Evolutionary conservation across 495 filamentous ascomycete species (phyloP).

Genomic region (Aspergillus steynii): DNA sequence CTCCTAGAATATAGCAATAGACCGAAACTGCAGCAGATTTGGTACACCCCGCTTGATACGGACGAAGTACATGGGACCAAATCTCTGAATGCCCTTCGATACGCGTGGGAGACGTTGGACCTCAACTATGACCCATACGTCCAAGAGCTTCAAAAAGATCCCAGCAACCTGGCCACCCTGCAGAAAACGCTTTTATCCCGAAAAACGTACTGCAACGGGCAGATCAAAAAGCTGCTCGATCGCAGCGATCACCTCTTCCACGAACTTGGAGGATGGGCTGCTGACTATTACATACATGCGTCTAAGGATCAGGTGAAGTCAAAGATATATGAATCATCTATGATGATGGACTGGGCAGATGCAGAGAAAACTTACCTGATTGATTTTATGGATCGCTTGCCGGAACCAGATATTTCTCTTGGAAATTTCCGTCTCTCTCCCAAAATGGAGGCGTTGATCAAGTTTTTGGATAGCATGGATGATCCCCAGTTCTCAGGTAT

Average conservation of each 20-base stretch:
- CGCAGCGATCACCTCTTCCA: conserved; percentile 45
- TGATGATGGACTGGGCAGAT: conserved; percentile 40
- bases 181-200: conserved; percentile 45
- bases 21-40: conserved; percentile 58
- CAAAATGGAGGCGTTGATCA: conserved; percentile 57
- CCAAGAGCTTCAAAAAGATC: conserved; percentile 45
- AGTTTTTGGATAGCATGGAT: conserved; percentile 48
- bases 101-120: conserved; percentile 31
- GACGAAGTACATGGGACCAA: conserved; percentile 12
- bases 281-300: conserved; percentile 66
- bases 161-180: conserved; percentile 34
- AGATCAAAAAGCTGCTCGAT: conserved; percentile 59
- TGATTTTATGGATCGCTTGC: conserved; percentile 42
- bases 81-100: conserved; percentile 20
- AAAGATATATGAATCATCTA: conserved; percentile 29
- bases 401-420: conserved; percentile 21
- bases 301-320: conserved; percentile 52
- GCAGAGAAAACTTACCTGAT: conserved; percentile 64
- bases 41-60: conserved; percentile 35
- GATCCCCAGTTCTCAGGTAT: conserved; percentile 61
- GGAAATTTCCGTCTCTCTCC: conserved; percentile 37
- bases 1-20: conserved; percentile 66
- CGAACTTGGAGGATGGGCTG: conserved; percentile 74
- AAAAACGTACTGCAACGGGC: conserved; percentile 63
- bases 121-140: conserved; percentile 73